Evolutionary conservation across 2,329 filamentous ascomycete species (phyloP).

Genomic region (Dactylellina sp.): DNA sequence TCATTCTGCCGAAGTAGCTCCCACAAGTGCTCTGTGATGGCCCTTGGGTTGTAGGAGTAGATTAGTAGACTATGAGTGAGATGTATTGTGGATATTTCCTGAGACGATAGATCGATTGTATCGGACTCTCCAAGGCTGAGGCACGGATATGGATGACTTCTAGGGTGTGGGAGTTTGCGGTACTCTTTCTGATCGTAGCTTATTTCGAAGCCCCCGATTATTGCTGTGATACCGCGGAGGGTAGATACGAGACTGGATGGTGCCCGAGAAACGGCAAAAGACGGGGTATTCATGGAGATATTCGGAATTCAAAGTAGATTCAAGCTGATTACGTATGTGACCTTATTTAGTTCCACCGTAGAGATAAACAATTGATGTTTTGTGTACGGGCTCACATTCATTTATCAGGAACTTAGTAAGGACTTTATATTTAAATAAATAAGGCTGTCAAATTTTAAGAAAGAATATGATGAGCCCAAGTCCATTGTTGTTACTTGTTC

Average conservation of each 20-base stretch:
- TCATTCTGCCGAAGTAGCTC: constrained; percentile 26
- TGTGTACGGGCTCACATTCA: too few species aligned
- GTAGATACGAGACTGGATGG: constrained; percentile 14
- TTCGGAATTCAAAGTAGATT: too few species aligned
- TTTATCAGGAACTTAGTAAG: too few species aligned
- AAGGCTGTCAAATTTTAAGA: background rate
- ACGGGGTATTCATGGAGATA: constrained; percentile 33
- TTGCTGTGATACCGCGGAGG: constrained; percentile 39
- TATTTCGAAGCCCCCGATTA: constrained; percentile 46
- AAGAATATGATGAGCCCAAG: background rate
- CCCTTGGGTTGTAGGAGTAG: constrained; percentile 30
- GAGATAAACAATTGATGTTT: too few species aligned
- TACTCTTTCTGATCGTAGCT: constrained; percentile 12
- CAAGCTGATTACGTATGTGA: too few species aligned
- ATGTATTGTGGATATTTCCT: constrained; percentile 33
- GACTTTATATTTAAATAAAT: background rate
- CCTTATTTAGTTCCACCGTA: too few species aligned
- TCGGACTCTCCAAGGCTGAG: constrained; percentile 31
- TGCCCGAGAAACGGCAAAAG: constrained; percentile 18
- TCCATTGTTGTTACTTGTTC: background rate
- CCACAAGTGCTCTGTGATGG: constrained; percentile 28
- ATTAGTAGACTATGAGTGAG: constrained; percentile 29
- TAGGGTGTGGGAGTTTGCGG: constrained; percentile 21
- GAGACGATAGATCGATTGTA: constrained; percentile 16
- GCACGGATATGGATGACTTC: constrained; percentile 19